phyloP scores from a whole-genome alignment of 345 rosid species.

The Rhizophora apiculata region DNA sequence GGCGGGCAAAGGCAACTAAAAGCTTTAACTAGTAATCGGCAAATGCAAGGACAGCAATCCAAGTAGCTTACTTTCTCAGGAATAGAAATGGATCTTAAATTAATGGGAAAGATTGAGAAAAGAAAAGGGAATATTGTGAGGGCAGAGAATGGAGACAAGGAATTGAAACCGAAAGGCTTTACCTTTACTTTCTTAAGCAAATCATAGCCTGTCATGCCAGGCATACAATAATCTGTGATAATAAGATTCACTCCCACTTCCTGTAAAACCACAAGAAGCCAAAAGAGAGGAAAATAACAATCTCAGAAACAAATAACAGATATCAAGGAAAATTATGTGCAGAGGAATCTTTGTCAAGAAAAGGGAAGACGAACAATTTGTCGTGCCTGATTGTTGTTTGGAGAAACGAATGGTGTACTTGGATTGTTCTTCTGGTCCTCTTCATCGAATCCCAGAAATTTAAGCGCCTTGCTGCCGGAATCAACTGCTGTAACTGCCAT shows the following conservation, averaged over 20 bases:
- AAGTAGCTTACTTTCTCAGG: slow-evolving; percentile 11
- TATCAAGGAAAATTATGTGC: neutral
- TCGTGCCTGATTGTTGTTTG: slow-evolving; percentile 35
- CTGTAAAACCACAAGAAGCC: slow-evolving; percentile 23
- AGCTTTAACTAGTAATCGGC: neutral
- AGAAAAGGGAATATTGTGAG: slow-evolving; percentile 23
- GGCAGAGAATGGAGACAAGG: slow-evolving; percentile 1
- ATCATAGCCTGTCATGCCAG: slow-evolving; percentile 82
- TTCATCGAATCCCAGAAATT: slow-evolving; percentile 57
- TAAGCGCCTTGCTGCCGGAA: slow-evolving; percentile 66
- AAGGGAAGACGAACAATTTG: neutral
- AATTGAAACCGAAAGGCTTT: neutral
- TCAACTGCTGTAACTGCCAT: slow-evolving; percentile 66
- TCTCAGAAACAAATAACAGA: slow-evolving; percentile 8
- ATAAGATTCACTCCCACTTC: slow-evolving; percentile 60
- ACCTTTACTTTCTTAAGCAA: slow-evolving; percentile 77
- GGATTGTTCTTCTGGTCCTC: slow-evolving; percentile 27
- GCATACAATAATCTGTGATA: slow-evolving; percentile 80
- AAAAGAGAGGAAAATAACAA: neutral
- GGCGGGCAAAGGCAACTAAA: slow-evolving; percentile 1
- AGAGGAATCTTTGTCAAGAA: neutral
- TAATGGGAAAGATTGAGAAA: slow-evolving; percentile 5
- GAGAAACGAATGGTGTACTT: slow-evolving; percentile 27
- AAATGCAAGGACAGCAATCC: neutral
- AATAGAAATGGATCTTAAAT: slow-evolving; percentile 16